Evolutionary conservation across 257 asterid species (phyloP), one percentile per base, ranked within the genome.

Genomic region (Henckelia pumila): DNA sequence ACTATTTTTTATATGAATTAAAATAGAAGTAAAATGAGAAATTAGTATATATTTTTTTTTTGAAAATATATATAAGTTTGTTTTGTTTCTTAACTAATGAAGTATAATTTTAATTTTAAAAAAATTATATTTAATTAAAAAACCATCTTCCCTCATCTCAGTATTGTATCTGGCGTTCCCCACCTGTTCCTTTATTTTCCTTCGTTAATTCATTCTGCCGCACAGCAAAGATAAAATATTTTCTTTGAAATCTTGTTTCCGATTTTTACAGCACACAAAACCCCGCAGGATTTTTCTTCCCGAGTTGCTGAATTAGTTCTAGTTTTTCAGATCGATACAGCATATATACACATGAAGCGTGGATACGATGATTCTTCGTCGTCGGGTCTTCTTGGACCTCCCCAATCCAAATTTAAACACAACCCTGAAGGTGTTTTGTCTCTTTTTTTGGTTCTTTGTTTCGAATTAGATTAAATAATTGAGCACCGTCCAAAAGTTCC

Each of bases 281-380:
- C 71, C 73, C 66, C 32, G 47, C 13, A 20, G 21, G 26, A 9
- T 2, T 63, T 63, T 21, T 14, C n/a, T n/a, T 11, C 7, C n/a
- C 50, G 6, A 40, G 50, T 40, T 13, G 3, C 17, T 40, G 23
- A 66, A 32, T 67, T 49, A 47, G 64, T 40, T 60, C 58, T 25
- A 22, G 7, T 58, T 67, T 58, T 62, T 37, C 68, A 24, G 70
- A 58, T 58, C 78, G 53, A 73, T 52, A 62, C 70, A 23, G 40
- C 16, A 53, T 29, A 33, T 4, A 49, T 16, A 64, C 53, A 61
- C 63, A 93, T 93, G 99, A 94, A 94, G 82, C 81, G 99, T 75
- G 76, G 93, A 37, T 91, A 85, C 79, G 78, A 75, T 63, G 96
- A 84, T 55, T 84, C 96, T 68, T 82, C 99, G 32, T 74, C 98